Evolutionary conservation across 2,329 filamentous ascomycete genomes (phyloP), one percentile per base, ranked within the genome.

Genomic region (Monosporascus sp.): DNA sequence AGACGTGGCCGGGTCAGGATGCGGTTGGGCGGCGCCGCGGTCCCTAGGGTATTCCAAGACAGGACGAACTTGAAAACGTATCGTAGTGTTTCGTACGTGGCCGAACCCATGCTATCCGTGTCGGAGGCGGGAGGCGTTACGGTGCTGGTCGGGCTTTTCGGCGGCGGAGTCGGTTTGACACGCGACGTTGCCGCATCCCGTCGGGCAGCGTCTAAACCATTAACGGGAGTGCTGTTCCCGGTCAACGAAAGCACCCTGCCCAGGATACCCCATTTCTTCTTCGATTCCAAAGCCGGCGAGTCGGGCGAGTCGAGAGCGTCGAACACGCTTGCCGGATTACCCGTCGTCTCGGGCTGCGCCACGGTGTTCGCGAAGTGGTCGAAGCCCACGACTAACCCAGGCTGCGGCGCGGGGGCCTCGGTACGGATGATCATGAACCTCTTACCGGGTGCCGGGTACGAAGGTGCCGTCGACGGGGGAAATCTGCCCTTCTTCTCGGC

Each of bases 351-450:
- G 64, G 37, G 41, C 40, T 63, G 69, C 60, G 55, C 58, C 26
- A 65, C 56, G 2, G 60, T 56, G 35, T 59, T 59, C 22, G 64
- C 58, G 37, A 76, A 73, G 0, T 74, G 70, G 62, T 82, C 79
- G 55, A 82, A 82, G 17, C 76, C 76, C 48, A 77, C 64, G 53
- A 76, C 71, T 8, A 81, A 67, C 7, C 77, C 77, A 3, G 72
- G 70, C 55, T 81, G 79, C 1, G 74, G 68, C 5, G 68, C 62
- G 45, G 73, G 74, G 22, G 79, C 64, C 56, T 96, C 91, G 58
- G 89, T 92, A 53, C 91, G 86, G 59, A 96, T 88, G 62, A 97
- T 96, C 70, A 96, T 83, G 56, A 97, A 89, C 56, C 89, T 82
- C 64, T 93, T 89, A 47, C 89, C 88, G 2, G 92, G 90, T 2